Conservation (phyloP, 495 filamentous ascomycete genomes). For the Annulohypoxylon moriforme region DNA sequence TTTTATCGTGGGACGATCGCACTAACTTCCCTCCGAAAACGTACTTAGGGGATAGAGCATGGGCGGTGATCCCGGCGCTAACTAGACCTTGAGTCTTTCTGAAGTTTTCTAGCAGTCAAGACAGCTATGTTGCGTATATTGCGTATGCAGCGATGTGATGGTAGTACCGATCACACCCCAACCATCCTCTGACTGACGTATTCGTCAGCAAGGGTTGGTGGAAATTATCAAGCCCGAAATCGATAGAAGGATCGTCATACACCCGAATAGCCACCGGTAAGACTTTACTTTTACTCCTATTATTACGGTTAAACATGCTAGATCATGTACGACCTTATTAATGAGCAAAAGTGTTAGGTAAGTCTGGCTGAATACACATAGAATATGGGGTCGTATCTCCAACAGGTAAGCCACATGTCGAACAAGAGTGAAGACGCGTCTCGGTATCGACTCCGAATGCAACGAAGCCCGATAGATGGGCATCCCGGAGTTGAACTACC, state of each 20-base stretch:
- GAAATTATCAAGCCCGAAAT: conserved; percentile 40
- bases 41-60: conserved; percentile 11
- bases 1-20: not conserved
- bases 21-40: not conserved
- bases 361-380: conserved; percentile 2
- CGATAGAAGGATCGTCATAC: conserved; percentile 42
- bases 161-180: conserved; percentile 42
- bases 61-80: conserved; percentile 16
- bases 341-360: conserved; percentile 6
- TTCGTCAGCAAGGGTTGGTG: conserved; percentile 35
- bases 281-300: conserved; percentile 23
- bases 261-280: conserved; percentile 46
- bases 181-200: conserved; percentile 38
- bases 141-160: conserved; percentile 34
- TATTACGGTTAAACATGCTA: conserved; percentile 37
- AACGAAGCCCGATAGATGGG: conserved; percentile 20
- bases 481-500: conserved; percentile 29
- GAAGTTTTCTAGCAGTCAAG: conserved; percentile 4
- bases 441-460: conserved; percentile 5
- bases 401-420: not conserved
- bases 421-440: conserved; percentile 3
- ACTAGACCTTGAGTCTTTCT: conserved; percentile 2
- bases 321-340: conserved; percentile 7
- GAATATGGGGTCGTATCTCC: conserved; percentile 8
- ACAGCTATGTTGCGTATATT: conserved; percentile 18